Base-by-base conservation (phyloP, 2,329 filamentous ascomycete species). In the Fusarium agapanthi region DNA sequence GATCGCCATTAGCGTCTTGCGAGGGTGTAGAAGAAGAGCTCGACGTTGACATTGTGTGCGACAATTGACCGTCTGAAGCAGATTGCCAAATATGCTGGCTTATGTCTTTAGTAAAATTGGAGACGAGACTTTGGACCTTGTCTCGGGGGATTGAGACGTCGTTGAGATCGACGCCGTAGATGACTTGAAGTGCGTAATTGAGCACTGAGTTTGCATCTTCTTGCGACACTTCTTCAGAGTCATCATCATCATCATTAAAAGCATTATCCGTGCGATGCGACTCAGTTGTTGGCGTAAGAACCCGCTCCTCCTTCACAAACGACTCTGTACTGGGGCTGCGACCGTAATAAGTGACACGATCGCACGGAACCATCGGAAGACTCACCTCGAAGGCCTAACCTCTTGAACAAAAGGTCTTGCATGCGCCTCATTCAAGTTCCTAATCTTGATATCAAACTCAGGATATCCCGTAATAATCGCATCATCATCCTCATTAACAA, bases 81-180 rank as follows among this genome's bases (percentile, higher is more conserved):
- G 76, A 64, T 32, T 80, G 75, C 80, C 78, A 81, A 13, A 83
- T 78, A 37, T 79, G 76, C 56, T 79, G 78, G 4, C 77, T 75
- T 11, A 83, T 75, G 34, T 82, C 78, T 10, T 78, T 77, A 13
- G 81, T 72, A 26, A 83, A 82, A 20, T 77, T 80, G 18, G 73
- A 73, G 1, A 80, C 80, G 3, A 83, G 70, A 0, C 68, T 75
- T 12, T 80, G 80, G 9, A 81, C 67, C n/a, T 76, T 75, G 2
- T 74, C 67, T 3, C 72, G 72, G 0, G 80, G 63, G 7, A 79
- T 78, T n/a, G 76, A 75, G 0, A 78, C 66, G 22, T 83, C 81
- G 8, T 78, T 75, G 16, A 82, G 70, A 26, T 84, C 81, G 2
- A 84, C 72, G 5, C 82, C 82, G 57, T 83, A 84, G 10, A 81